phyloP scores from a whole-genome alignment of 2,329 filamentous ascomycete species.

The Colletotrichum sp. region DNA sequence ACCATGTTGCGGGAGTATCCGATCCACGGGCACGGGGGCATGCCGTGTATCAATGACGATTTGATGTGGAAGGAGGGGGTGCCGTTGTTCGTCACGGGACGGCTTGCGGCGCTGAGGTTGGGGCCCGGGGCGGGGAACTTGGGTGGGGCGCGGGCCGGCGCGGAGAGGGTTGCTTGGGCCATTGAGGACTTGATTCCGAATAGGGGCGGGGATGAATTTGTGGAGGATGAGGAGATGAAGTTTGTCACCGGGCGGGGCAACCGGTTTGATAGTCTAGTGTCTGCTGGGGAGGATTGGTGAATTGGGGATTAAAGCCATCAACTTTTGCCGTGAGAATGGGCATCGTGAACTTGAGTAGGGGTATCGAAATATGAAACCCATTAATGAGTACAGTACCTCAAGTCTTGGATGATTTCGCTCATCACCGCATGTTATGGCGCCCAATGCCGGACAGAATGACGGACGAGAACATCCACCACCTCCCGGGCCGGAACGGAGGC shows the following conservation, averaged over 20 bases:
- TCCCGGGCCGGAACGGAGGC: neutral
- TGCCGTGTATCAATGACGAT: constrained; percentile 78
- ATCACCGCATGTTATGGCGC: neutral
- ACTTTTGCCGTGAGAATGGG: neutral
- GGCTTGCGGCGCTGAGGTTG: constrained; percentile 69
- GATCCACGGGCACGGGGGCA: constrained; percentile 65
- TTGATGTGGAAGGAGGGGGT: constrained; percentile 77
- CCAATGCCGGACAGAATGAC: neutral
- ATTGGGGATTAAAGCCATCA: neutral
- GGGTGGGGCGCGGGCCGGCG: constrained; percentile 74
- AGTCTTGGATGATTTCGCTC: neutral
- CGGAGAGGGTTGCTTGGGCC: constrained; percentile 75
- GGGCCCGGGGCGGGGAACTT: constrained; percentile 78
- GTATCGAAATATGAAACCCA: neutral
- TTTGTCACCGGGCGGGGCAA: constrained; percentile 20
- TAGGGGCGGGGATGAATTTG: neutral
- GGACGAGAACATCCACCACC: neutral
- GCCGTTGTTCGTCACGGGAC: constrained; percentile 74
- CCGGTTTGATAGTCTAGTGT: constrained; percentile 4
- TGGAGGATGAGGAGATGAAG: constrained; percentile 12
- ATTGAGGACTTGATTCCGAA: constrained; percentile 61
- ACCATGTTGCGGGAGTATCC: constrained; percentile 65
- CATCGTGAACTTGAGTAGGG: neutral
- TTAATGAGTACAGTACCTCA: neutral
- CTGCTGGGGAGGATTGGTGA: constrained; percentile 8